Percentiles rank a stretch among this genome's conserved stretches.
Evolutionary conservation across 495 filamentous ascomycete species (phyloP).

Genomic region (Talaromyces adpressus): DNA sequence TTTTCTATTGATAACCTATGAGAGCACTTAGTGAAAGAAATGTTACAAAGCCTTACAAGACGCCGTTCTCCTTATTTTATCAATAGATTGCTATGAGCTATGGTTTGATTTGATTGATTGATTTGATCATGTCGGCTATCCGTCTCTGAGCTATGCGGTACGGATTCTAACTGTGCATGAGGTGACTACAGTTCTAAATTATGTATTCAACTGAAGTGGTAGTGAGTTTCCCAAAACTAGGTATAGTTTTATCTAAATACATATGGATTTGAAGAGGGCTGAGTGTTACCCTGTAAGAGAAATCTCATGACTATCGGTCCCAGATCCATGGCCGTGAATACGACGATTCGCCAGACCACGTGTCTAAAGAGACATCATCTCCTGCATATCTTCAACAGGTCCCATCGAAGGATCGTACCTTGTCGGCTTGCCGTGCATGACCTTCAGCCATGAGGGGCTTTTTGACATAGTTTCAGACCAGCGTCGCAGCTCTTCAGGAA

Average conservation of each 20-base stretch:
- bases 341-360: not conserved
- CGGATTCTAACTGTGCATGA: no score
- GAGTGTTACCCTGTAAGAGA: not conserved
- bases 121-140: no score
- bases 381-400: conserved; percentile 1
- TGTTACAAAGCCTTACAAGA: not conserved
- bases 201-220: no score
- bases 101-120: no score
- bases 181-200: no score
- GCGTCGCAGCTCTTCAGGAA: not conserved
- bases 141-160: no score
- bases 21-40: not conserved
- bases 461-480: not conserved
- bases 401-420: conserved; percentile 4
- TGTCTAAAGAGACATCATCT: conserved; percentile 4
- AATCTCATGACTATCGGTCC: not conserved
- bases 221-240: no score
- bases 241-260: not conserved
- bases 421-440: conserved; percentile 6
- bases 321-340: not conserved
- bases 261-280: not conserved
- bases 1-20: not conserved
- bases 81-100: no score
- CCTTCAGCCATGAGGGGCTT: conserved; percentile 3
- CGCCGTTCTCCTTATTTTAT: no score